phyloP scores from a whole-genome alignment of 73 alveolate species.

The Breviolum minutum region DNA sequence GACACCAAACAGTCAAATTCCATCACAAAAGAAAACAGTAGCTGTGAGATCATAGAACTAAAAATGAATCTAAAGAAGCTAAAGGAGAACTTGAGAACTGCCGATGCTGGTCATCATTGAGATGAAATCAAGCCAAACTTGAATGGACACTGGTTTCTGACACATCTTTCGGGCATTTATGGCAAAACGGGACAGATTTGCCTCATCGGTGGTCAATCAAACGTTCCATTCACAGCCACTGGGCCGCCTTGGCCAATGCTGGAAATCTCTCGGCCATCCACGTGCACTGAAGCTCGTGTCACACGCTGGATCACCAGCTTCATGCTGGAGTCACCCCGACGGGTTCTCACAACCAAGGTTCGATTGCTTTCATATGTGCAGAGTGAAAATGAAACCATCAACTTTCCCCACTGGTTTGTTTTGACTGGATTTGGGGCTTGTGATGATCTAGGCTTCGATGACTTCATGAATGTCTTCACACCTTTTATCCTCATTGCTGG shows the following conservation, averaged over 20 bases:
- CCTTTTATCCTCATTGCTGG: too few relatives aligned
- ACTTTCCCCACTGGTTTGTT: too few relatives aligned
- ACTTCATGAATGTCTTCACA: too few relatives aligned
- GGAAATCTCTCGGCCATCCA: neutral
- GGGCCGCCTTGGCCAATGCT: neutral
- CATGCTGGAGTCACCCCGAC: neutral
- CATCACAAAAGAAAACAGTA: neutral
- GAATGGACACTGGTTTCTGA: neutral
- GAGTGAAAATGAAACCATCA: too few relatives aligned
- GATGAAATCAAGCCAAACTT: too few relatives aligned
- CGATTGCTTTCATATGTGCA: too few relatives aligned
- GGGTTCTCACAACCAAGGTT: neutral
- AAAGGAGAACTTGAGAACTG: neutral
- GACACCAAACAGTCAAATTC: neutral
- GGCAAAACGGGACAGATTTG: too few relatives aligned
- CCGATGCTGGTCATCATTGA: neutral
- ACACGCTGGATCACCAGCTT: conserved; percentile 71
- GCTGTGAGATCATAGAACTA: neutral
- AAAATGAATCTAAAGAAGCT: neutral
- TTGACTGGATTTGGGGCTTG: too few relatives aligned
- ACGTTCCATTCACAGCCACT: neutral
- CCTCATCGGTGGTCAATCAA: too few relatives aligned
- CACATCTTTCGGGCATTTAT: neutral
- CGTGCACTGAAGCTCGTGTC: conserved; percentile 51
- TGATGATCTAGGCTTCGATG: too few relatives aligned